These are phyloP conservation scores for Eudorina sp. DNA, from an alignment of 139 green algal species.

Conservation along the genomic window DNA sequence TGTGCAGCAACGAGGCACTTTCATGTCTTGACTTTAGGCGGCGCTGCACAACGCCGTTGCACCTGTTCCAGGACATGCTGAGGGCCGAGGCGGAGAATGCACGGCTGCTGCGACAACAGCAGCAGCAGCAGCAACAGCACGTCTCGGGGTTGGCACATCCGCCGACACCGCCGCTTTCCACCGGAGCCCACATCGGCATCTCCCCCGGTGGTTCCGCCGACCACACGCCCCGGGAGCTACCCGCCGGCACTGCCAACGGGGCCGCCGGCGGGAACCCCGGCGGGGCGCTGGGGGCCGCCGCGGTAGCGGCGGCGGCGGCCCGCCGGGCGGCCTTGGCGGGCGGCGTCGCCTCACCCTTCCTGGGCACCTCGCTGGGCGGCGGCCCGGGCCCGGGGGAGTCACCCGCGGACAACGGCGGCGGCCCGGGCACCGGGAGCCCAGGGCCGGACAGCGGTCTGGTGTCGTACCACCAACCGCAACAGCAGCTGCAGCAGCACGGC, in stretches of 20 bases:
- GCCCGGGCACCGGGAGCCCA: too few relatives aligned
- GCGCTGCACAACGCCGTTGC: neutral
- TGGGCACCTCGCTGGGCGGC: neutral
- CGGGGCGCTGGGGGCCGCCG: neutral
- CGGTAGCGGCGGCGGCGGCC: neutral
- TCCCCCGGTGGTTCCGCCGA: too few relatives aligned
- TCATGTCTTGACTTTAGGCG: too few relatives aligned
- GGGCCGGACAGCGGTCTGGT: neutral
- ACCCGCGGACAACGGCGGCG: neutral
- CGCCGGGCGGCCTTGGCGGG: neutral
- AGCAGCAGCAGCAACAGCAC: neutral
- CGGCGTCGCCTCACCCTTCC: slow-evolving; percentile 20
- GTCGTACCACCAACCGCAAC: neutral
- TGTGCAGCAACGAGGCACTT: too few relatives aligned
- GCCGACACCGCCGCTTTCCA: too few relatives aligned
- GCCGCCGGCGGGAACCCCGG: neutral
- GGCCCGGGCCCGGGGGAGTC: neutral
- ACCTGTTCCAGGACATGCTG: slow-evolving; percentile 15
- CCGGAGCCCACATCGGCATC: too few relatives aligned
- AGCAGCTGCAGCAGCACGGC: slow-evolving; percentile 17
- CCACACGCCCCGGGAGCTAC: too few relatives aligned
- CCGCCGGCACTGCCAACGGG: too few relatives aligned
- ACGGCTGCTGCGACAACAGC: neutral
- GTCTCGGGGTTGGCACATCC: too few relatives aligned
- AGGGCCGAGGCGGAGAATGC: neutral